Base-by-base conservation (phyloP, 78 protist genomes). In the Cavenderia fasciculata region DNA sequence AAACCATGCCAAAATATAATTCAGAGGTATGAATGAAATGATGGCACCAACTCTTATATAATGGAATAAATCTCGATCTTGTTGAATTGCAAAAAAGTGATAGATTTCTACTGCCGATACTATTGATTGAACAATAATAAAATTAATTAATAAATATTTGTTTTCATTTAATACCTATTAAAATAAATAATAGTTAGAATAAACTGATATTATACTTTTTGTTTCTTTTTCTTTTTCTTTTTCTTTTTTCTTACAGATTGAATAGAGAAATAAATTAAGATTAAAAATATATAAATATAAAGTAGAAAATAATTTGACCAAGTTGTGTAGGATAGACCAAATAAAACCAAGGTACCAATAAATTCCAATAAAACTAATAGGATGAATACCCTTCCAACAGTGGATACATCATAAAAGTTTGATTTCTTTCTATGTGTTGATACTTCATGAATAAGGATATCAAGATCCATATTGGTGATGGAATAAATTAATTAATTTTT, bases 121-220 rank as follows among this genome's bases (percentile, higher is more conserved):
- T 1, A 61, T 34, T 11, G 70, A 41, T 41, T 52, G 38, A 14
- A 74, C 41, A 4, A 74, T 7, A 18, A 74, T 57, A 74, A 74
- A 74, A 31, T 29, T 36, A 74, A 74, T 57, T 74, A 74, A 43
- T 74, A 57, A 69, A 74, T 52, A 54, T 57, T 74, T 74, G 41
- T 74, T 74, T 74, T 74, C 85, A 54, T 74, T 54, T 44, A 41
- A 57, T 57, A 74, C 59, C 84, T 73, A 51, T 44, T 44, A 41
- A 23, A 47, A 65, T 7, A 23, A 11, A 12, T 40, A 65, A 65
- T 40, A n/a, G n/a, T n/a, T n/a, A n/a, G n/a, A n/a, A n/a, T n/a
- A n/a, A n/a, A n/a, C n/a, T n/a, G n/a, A n/a, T n/a, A n/a, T n/a
- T n/a, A n/a, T n/a, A n/a, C n/a, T n/a, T n/a, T n/a, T n/a, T 4